A percentile compares a stretch with the other conserved stretches of the same genome.
Evolutionary conservation across 352 stramenopile species (phyloP).

Genomic region (Phytophthora tentaculata): DNA sequence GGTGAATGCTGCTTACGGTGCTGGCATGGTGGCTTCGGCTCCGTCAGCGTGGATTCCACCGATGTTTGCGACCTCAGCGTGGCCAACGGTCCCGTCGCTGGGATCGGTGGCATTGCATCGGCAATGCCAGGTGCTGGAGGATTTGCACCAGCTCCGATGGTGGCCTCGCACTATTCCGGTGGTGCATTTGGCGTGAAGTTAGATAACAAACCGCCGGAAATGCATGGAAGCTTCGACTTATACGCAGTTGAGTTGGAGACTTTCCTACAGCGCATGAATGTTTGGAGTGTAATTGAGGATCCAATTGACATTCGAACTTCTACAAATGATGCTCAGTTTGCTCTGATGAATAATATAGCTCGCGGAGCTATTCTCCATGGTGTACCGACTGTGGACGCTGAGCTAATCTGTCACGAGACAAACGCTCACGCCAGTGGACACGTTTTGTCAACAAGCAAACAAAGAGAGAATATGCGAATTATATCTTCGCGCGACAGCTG

Average conservation of each 20-base stretch:
- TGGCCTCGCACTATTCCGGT: not conserved
- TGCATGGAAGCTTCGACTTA: constrained; percentile 11
- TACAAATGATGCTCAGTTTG: not conserved
- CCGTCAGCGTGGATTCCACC: not conserved
- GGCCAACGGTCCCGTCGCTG: constrained; percentile 1
- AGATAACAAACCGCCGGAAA: not conserved
- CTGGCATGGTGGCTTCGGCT: not conserved
- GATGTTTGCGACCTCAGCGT: not conserved
- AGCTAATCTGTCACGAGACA: constrained; percentile 16
- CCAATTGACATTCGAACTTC: not conserved
- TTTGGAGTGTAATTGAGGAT: constrained; percentile 2
- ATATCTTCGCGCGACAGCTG: no score
- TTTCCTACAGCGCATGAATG: not conserved
- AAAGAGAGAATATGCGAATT: constrained; percentile 18
- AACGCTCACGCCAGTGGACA: constrained; percentile 1
- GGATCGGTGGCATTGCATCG: not conserved
- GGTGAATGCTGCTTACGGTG: not conserved
- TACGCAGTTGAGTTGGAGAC: constrained; percentile 10
- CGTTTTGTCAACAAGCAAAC: constrained; percentile 14
- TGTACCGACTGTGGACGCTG: constrained; percentile 5
- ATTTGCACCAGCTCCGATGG: not conserved
- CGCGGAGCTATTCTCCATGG: constrained; percentile 5
- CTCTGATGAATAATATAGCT: constrained; percentile 1
- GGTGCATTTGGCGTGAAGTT: constrained; percentile 5
- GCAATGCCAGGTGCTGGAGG: not conserved